phyloP scores from a whole-genome alignment of 1,284 basidiomycete genomes.

The Psilocybe mexicana region DNA sequence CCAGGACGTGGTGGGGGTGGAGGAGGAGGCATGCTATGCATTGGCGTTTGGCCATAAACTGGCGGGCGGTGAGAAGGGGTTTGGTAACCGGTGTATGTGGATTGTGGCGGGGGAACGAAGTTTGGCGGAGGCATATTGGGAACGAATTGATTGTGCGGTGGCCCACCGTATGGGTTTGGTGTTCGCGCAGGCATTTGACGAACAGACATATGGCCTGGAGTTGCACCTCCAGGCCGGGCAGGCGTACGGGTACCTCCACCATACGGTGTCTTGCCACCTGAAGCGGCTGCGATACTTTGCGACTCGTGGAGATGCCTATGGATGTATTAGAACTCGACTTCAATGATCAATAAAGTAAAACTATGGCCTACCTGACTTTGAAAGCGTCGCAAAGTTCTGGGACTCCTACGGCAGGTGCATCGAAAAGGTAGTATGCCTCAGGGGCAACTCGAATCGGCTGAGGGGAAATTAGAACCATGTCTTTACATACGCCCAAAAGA shows the following conservation, averaged over 20 bases:
- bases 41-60: constrained; percentile 41
- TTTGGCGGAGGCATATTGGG: constrained; percentile 19
- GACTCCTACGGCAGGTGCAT: constrained; percentile 86
- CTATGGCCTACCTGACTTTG: constrained; percentile 73
- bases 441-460: constrained; percentile 89
- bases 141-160: constrained; percentile 44
- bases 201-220: constrained; percentile 74
- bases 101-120: constrained; percentile 36
- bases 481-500: constrained; percentile 4
- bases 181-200: constrained; percentile 64
- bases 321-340: constrained; percentile 16
- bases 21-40: constrained; percentile 37
- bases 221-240: constrained; percentile 70
- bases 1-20: constrained; percentile 59
- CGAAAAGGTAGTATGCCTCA: constrained; percentile 87
- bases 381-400: constrained; percentile 94
- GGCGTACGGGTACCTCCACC: constrained; percentile 76
- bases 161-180: constrained; percentile 71
- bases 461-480: constrained; percentile 9
- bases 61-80: constrained; percentile 57
- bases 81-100: constrained; percentile 52
- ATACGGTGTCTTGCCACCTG: constrained; percentile 80
- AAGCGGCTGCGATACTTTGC: constrained; percentile 63
- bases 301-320: constrained; percentile 77
- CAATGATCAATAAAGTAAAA: not conserved